Evolutionary conservation across 108 stramenopile genomes (phyloP).

Genomic region (Discostella pseudostelligera): DNA sequence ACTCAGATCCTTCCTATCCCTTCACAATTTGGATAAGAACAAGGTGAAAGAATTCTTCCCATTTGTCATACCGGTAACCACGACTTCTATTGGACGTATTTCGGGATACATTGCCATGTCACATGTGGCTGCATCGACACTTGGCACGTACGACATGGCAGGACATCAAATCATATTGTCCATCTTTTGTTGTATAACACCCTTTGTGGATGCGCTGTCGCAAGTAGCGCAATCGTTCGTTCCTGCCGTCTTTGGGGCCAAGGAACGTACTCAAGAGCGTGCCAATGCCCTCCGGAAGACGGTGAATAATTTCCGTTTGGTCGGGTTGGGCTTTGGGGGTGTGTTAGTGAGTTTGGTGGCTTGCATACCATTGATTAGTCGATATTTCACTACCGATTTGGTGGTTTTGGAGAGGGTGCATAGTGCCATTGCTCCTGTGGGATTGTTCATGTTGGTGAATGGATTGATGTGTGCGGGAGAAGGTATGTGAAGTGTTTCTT

Average conservation of each 20-base stretch:
- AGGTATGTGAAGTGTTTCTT: constrained; percentile 32
- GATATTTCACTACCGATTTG: constrained; percentile 74
- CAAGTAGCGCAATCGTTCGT: constrained; percentile 82
- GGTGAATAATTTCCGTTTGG: constrained; percentile 65
- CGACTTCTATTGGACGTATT: constrained; percentile 74
- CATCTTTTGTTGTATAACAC: constrained; percentile 74
- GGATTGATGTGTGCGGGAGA: constrained; percentile 70
- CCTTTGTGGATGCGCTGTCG: constrained; percentile 73
- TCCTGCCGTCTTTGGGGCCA: constrained; percentile 57
- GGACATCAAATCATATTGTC: constrained; percentile 79
- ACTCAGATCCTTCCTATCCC: constrained; percentile 7
- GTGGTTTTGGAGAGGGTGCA: constrained; percentile 59
- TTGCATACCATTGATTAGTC: constrained; percentile 61
- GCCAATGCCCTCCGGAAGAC: constrained; percentile 58
- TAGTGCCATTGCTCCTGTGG: constrained; percentile 62
- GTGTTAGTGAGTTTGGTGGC: constrained; percentile 56
- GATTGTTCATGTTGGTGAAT: constrained; percentile 61
- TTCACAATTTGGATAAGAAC: constrained; percentile 16
- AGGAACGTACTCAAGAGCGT: constrained; percentile 31
- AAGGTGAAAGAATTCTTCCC: constrained; percentile 56
- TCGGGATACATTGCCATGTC: constrained; percentile 82
- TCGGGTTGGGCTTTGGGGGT: constrained; percentile 60
- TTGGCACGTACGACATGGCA: constrained; percentile 77
- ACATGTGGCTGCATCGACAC: constrained; percentile 69
- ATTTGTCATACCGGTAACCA: constrained; percentile 77